These are phyloP conservation scores for Fraxinus greggii DNA, from an alignment of 305 asterid genomes.

Conservation along the genomic window DNA sequence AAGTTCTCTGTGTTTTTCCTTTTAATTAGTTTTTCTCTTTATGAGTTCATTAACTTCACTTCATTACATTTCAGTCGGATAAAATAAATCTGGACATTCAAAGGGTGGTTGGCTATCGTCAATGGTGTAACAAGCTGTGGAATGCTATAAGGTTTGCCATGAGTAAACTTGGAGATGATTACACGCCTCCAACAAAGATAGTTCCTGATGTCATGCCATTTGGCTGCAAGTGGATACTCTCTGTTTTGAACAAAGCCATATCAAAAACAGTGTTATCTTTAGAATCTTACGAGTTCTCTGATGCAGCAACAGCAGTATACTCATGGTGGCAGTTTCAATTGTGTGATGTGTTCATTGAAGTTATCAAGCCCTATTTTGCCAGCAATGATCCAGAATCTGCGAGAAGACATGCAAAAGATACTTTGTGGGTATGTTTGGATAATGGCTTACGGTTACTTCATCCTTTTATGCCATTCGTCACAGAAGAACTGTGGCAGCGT, in stretches of 20 bases:
- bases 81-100: slow-evolving; percentile 86
- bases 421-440: slow-evolving; percentile 90
- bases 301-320: slow-evolving; percentile 77
- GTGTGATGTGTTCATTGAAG: slow-evolving; percentile 90
- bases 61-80: slow-evolving; percentile 65
- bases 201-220: slow-evolving; percentile 64
- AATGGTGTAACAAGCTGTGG: slow-evolving; percentile 98
- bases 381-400: slow-evolving; percentile 46
- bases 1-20: slow-evolving; percentile 12
- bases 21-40: slow-evolving; percentile 7
- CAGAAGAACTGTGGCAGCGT: slow-evolving; percentile 97
- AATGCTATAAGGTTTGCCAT: slow-evolving; percentile 92
- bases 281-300: slow-evolving; percentile 78
- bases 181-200: slow-evolving; percentile 62
- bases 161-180: slow-evolving; percentile 92
- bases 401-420: slow-evolving; percentile 67
- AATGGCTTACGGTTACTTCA: slow-evolving; percentile 80
- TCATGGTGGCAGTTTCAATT: slow-evolving; percentile 89
- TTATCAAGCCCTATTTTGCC: slow-evolving; percentile 77
- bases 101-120: slow-evolving; percentile 91
- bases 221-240: slow-evolving; percentile 94
- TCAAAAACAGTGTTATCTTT: slow-evolving; percentile 58
- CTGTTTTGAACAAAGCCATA: slow-evolving; percentile 85
- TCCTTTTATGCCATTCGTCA: slow-evolving; percentile 94
- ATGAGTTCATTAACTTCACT: slow-evolving; percentile 5